Conservation (phyloP, 768 basidiomycete species). For the Agrocybe chaxingu region DNA sequence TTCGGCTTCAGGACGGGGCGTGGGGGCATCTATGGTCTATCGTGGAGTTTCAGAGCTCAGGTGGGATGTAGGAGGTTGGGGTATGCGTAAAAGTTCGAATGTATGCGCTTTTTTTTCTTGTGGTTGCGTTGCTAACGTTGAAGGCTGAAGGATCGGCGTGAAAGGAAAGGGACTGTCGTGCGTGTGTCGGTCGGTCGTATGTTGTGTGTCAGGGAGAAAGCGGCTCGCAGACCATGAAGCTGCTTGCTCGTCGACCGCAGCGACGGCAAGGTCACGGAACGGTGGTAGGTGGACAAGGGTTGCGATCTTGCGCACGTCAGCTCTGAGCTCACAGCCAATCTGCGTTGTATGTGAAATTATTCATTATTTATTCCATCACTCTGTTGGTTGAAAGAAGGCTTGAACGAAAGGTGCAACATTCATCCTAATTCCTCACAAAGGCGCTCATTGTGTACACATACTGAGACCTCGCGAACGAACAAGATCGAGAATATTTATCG, state of each 20-base stretch:
- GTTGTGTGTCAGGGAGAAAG: constrained; percentile 1
- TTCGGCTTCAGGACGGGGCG: constrained; percentile 28
- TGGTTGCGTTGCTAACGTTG: constrained; percentile 5
- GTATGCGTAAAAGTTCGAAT: not conserved
- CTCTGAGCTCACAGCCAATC: no score
- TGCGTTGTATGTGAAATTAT: no score
- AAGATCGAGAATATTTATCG: no score
- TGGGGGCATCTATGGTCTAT: constrained; percentile 31
- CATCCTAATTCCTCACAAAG: no score
- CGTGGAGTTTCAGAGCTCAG: no score
- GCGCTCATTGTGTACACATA: no score
- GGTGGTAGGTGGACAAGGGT: no score
- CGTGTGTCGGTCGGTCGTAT: constrained; percentile 8
- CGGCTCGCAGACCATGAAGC: constrained; percentile 20
- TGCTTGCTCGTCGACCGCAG: constrained; percentile 27
- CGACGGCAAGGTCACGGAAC: constrained; percentile 18
- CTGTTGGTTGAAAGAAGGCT: no score
- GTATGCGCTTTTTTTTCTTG: constrained; percentile 1
- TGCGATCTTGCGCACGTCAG: no score
- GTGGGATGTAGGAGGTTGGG: constrained; percentile 1
- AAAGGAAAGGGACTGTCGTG: constrained; percentile 16
- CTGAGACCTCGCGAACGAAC: no score
- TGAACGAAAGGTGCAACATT: no score
- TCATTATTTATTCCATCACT: no score
- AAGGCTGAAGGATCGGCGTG: constrained; percentile 8